Evolutionary conservation across 2,329 filamentous ascomycete species (phyloP).

Genomic region (Sporothrix schenckii): DNA sequence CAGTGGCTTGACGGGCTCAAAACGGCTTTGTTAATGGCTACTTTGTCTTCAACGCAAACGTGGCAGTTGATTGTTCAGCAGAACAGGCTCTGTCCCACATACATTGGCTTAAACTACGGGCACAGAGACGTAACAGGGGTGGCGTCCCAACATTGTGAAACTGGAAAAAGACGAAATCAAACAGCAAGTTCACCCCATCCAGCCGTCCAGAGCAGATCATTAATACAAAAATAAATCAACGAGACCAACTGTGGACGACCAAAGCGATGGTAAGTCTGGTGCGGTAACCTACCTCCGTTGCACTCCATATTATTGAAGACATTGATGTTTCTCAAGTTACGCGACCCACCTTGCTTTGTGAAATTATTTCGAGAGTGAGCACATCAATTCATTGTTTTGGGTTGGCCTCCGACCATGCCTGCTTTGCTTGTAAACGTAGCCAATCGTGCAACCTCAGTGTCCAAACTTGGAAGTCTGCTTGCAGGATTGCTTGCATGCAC

Average conservation of each 20-base stretch:
- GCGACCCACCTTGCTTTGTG: neutral
- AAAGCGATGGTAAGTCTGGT: neutral
- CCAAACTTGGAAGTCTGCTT: neutral
- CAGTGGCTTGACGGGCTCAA: neutral
- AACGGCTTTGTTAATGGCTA: neutral
- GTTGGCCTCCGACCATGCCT: neutral
- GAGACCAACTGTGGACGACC: neutral
- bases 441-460: constrained; percentile 6
- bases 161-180: constrained; percentile 11
- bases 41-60: neutral
- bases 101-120: neutral
- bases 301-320: too few relatives aligned
- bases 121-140: too few relatives aligned
- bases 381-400: neutral
- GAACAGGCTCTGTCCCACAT: neutral
- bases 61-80: neutral
- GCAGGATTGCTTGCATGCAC: neutral
- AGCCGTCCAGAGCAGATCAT: neutral
- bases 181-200: constrained; percentile 8
- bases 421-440: neutral
- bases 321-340: too few relatives aligned
- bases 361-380: too few relatives aligned
- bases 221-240: neutral
- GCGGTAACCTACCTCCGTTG: neutral
- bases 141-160: constrained; percentile 6